Evolutionary conservation across 2,329 filamentous ascomycete species (phyloP).

Genomic region (Alternaria solani): DNA sequence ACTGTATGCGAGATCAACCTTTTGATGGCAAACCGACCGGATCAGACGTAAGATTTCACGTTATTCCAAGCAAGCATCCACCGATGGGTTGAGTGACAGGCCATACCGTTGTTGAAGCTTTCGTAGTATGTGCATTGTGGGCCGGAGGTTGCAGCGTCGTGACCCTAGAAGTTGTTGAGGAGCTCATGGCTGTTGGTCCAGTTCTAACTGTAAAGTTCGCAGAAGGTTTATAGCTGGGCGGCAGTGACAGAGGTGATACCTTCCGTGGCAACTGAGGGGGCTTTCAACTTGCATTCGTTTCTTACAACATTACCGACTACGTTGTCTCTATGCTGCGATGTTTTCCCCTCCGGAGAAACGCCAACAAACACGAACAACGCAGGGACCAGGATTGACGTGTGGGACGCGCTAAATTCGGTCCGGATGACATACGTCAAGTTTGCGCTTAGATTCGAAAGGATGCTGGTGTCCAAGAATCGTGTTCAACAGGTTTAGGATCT

Average conservation of each 20-base stretch:
- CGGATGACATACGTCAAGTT: conserved; percentile 4
- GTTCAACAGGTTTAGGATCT: neutral
- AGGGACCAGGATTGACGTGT: conserved; percentile 5
- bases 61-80: neutral
- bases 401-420: conserved; percentile 2
- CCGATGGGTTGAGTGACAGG: neutral
- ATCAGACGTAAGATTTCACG: neutral
- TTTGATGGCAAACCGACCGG: neutral
- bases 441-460: neutral
- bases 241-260: neutral
- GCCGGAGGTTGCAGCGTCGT: neutral
- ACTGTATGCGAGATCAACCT: neutral
- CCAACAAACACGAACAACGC: neutral
- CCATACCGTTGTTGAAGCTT: neutral
- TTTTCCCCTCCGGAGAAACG: neutral
- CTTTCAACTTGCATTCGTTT: neutral
- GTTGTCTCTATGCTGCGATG: neutral
- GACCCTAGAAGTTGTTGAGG: neutral
- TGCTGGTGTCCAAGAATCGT: neutral
- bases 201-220: neutral
- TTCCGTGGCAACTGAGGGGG: too few species aligned
- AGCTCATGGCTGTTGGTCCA: neutral
- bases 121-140: neutral
- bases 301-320: neutral
- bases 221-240: neutral